Evolutionary conservation across 1,139 yeast species (phyloP), one percentile per base, ranked within the genome.

Genomic region (Geotrichum phurueaensis): DNA sequence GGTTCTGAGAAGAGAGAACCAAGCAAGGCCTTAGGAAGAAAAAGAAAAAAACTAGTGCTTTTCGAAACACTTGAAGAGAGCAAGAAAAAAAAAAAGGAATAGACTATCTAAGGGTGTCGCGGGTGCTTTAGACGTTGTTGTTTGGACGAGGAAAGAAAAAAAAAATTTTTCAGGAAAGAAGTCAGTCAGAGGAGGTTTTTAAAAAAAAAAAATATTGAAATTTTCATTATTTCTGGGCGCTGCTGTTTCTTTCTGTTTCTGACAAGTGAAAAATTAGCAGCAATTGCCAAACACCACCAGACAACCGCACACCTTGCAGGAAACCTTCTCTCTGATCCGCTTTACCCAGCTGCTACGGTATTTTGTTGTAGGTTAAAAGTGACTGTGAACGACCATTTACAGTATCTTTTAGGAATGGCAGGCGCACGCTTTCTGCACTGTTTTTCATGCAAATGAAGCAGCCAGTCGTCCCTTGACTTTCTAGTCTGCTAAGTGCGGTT

Each of bases 1-100:
- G 57, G 48, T 48, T 54, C 57, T 29, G 49, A 20, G 9, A 25
- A n/a, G 18, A 53, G 55, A 53, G 43, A 20, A 45, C 33, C 15
- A 18, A 15, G 22, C 18, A 25, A 18, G 10, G 20, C 33, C 29
- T 18, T 23, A 23, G 36, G 3, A 53, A 51, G 22, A 20, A 22
- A 22, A 13, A 20, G 22, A 15, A 47, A 31, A 47, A 29, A 7
- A 6, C 6, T 23, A 36, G 36, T 10, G 53, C 31, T 29, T 54
- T 29, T 3, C 3, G 5, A 20, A 39, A 27, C 31, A 1, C 31
- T 27, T 27, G 31, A 47, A 5, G 22, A 48, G 47, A 27, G 52
- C 29, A 51, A 43, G 31, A 20, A 54, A 47, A 31, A 20, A 47
- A n/a, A 18, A 18, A n/a, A n/a, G n/a, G n/a, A 50, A 3, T 13